Base-by-base conservation (phyloP, 345 rosid species). In the Corchorus olitorius region DNA sequence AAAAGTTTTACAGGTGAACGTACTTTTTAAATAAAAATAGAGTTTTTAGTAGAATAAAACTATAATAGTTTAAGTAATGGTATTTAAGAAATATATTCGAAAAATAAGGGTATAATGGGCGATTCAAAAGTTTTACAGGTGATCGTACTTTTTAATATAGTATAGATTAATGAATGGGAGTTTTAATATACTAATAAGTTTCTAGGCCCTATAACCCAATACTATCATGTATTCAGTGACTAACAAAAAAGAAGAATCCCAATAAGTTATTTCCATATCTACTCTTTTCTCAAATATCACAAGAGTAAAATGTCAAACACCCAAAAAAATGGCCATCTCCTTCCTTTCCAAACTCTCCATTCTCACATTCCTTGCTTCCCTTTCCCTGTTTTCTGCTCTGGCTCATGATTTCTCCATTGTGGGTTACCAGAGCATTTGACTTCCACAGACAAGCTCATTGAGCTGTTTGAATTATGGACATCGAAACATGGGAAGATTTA, bases 391-490 rank as follows among this genome's bases (percentile, higher is more conserved):
- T 81, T 88, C 80, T 1, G 87, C 84, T 59, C 27, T 81, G 43
- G 90, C 92, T 33, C 80, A 65, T 60, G 97, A 94, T 52, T 90
- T 89, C 84, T 94, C 98, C 63, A 94, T 90, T 0, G 81, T 91
- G 33, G 98, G 97, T 9, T 92, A 90, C 90, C 88, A 0, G 90
- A 91, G 56, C 86, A 94, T 63, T 75, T 92, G 73, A 74, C 84
- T 55, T 90, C 92, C 77, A 78, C 79, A 2, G 90, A 84, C n/a
- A 86, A 78, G 16, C 90, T 92, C 59, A 63, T 87, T 7, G 86
- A 91, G 74, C 88, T 92, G 22, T 94, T 92, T 22, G 97, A 92
- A 58, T 81, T 84, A 19, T 92, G 98, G 97, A 84, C 87, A 82
- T 86, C 86, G 1, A 89, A 88, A 75, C 94, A 92, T 64, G 85